A percentile compares a stretch with the other conserved stretches of the same genome.
Evolutionary conservation across 352 stramenopile species (phyloP).

Genomic region (Phytophthora fragariae): DNA sequence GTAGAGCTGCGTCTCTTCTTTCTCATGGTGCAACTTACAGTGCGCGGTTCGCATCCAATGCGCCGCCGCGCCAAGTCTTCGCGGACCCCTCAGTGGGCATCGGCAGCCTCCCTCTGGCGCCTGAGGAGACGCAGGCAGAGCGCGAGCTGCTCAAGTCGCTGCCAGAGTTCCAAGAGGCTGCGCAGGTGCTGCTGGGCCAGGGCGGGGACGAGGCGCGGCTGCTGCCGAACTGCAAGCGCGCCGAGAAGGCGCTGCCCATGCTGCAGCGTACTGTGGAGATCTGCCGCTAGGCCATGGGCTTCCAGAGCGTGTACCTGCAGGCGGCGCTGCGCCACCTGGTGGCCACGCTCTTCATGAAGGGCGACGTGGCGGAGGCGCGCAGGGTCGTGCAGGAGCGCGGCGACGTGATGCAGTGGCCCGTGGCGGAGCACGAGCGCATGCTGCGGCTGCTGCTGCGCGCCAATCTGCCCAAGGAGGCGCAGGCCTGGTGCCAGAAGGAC

Average conservation of each 20-base stretch:
- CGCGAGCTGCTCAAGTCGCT: slow-evolving; percentile 65
- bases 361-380: slow-evolving; percentile 55
- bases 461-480: slow-evolving; percentile 53
- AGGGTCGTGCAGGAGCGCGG: slow-evolving; percentile 73
- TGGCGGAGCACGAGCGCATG: slow-evolving; percentile 76
- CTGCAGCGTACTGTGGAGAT: slow-evolving; percentile 79
- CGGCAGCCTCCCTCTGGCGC: slow-evolving; percentile 64
- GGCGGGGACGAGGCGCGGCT: slow-evolving; percentile 42
- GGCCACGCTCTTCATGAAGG: slow-evolving; percentile 69
- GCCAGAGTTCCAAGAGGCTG: slow-evolving; percentile 78
- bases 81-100: slow-evolving; percentile 70
- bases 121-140: slow-evolving; percentile 74
- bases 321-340: slow-evolving; percentile 69
- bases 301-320: slow-evolving; percentile 71
- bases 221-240: slow-evolving; percentile 60
- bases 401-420: slow-evolving; percentile 76
- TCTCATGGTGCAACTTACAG: slow-evolving; percentile 20
- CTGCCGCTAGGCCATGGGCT: slow-evolving; percentile 79
- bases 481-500: slow-evolving; percentile 70
- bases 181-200: slow-evolving; percentile 56
- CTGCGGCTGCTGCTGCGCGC: slow-evolving; percentile 66
- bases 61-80: slow-evolving; percentile 54
- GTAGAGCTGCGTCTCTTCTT: slow-evolving; percentile 23
- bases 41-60: slow-evolving; percentile 31
- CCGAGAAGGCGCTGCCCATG: slow-evolving; percentile 54